Conservation (phyloP, 192 early-diverging fungal genomes). For the Backusella morwellensis region DNA sequence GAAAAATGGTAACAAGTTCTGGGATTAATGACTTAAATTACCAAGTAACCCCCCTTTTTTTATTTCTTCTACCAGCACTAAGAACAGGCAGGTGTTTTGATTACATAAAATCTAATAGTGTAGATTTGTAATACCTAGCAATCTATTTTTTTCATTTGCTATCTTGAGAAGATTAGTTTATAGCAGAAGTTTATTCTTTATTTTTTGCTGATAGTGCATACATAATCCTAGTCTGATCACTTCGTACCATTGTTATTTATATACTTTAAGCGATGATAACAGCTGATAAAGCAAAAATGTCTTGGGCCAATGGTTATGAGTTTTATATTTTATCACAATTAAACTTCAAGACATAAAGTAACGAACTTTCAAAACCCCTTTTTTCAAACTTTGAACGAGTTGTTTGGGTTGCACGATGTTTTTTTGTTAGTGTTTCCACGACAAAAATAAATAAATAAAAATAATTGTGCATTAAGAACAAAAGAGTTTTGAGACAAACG, state of each 20-base stretch:
- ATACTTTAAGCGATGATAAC: background rate
- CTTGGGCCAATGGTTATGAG: background rate
- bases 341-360: background rate
- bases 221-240: background rate
- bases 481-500: background rate
- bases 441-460: background rate
- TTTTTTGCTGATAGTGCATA: background rate
- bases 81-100: background rate
- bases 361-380: no score
- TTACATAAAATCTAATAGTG: background rate
- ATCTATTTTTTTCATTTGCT: background rate
- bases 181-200: background rate
- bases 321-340: background rate
- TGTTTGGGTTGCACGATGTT: no score
- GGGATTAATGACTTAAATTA: background rate
- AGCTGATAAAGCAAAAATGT: background rate
- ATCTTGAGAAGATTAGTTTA: background rate
- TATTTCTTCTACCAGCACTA: background rate
- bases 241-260: background rate
- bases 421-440: no score
- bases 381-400: no score
- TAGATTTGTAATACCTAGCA: background rate
- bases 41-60: background rate
- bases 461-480: background rate
- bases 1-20: background rate